phyloP scores from a whole-genome alignment of 352 stramenopile species.

The Phytophthora cryptogea region DNA sequence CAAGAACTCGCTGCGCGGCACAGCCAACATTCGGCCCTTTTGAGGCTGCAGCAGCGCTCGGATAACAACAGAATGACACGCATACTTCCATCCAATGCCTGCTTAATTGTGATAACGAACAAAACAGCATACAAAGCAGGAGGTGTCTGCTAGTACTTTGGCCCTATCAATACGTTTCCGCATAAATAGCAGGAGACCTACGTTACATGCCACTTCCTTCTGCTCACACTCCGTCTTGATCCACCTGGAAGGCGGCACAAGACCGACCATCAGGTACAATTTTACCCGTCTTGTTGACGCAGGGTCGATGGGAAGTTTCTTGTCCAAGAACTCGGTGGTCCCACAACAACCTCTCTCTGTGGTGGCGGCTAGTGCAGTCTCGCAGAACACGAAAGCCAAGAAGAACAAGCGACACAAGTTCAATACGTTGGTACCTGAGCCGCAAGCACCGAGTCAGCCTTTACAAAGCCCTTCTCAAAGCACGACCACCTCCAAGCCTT shows the following conservation, averaged over 20 bases:
- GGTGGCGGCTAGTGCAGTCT: conserved; percentile 24
- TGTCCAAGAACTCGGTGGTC: conserved; percentile 55
- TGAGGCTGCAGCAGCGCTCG: conserved; percentile 13
- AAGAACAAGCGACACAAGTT: conserved; percentile 44
- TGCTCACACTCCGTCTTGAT: not conserved
- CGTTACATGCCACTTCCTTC: not conserved
- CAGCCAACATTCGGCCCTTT: conserved; percentile 83
- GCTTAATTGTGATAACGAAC: not conserved
- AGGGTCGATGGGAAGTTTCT: conserved; percentile 42
- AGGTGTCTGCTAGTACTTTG: not conserved
- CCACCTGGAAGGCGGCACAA: not conserved
- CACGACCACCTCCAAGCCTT: not conserved
- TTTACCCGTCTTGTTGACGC: conserved; percentile 1
- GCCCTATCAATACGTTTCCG: not conserved
- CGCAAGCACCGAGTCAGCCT: conserved; percentile 11
- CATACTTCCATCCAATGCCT: too few relatives aligned
- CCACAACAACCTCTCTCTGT: conserved; percentile 38
- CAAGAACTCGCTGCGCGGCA: conserved; percentile 92
- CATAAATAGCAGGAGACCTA: too few relatives aligned
- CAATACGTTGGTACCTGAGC: conserved; percentile 48
- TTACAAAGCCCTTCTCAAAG: conserved; percentile 4
- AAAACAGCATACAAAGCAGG: too few relatives aligned
- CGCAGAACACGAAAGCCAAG: conserved; percentile 16
- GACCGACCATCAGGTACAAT: conserved; percentile 1
- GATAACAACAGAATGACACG: too few relatives aligned